Evolutionary conservation across 1,139 yeast species (phyloP), one percentile per base, ranked within the genome.

Genomic region (Pichia sp.): DNA sequence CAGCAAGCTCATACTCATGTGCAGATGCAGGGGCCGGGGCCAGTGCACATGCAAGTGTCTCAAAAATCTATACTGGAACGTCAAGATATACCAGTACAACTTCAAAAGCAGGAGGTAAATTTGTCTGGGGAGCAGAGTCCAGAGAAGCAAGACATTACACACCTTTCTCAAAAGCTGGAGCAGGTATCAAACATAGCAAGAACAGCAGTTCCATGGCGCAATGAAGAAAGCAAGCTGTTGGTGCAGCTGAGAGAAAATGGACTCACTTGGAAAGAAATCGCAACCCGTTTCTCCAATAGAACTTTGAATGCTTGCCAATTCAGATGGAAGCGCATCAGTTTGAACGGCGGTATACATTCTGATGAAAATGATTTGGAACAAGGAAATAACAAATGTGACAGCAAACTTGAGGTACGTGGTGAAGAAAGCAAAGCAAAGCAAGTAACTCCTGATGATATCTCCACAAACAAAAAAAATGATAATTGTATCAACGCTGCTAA

Each of bases 271-370:
- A 84, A 84, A 68, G 90, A 85, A 61, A 85, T 85, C 51, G 83
- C 90, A 8, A 74, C 80, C 53, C 80, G 84, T 64, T 85, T 85
- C 67, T 75, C 74, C 51, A 81, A 82, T 67, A 72, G 92, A 68
- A 85, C 90, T 0, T 87, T 90, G 36, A 85, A 85, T 64, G 90
- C 90, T 3, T 85, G 90, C 62, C 92, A 85, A 69, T 85, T 85
- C 64, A 76, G 90, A 65, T 85, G 92, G 92, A 78, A 90, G 70
- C 70, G 90, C 53, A 42, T 55, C 2, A 51, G 38, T 16, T n/a
- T 53, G 44, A 53, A 48, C 30, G 54, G 49, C 26, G 56, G 48
- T 8, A 42, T 50, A 36, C 51, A 41, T 13, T 26, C 32, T 8
- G 50, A 51, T 26, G 23, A n/a, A 29, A 32, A 29, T 10, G 46